Conservation (phyloP, 805 yeast species). For the Lachancea fermentati region DNA sequence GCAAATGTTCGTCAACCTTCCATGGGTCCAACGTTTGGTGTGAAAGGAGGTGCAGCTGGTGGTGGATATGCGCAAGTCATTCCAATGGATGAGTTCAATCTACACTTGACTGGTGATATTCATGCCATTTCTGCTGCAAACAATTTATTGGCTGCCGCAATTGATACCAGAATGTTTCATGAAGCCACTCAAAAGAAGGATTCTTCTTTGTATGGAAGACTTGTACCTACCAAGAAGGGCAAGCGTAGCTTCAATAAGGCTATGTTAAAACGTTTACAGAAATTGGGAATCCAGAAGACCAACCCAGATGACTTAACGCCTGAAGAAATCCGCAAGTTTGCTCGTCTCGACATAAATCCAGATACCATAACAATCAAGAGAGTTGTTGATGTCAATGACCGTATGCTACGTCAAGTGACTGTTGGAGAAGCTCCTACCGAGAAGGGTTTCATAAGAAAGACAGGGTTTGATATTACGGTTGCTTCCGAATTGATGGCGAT, state of each 20-base stretch:
- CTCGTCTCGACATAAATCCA: constrained; percentile 84
- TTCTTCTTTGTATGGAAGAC: constrained; percentile 71
- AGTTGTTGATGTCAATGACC: constrained; percentile 91
- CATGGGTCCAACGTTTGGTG: constrained; percentile 98
- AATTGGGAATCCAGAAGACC: constrained; percentile 75
- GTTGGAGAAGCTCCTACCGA: constrained; percentile 92
- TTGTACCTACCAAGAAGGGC: constrained; percentile 84
- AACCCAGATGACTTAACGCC: constrained; percentile 75
- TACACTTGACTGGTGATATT: constrained; percentile 96
- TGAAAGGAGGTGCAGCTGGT: constrained; percentile 99
- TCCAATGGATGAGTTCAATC: constrained; percentile 98
- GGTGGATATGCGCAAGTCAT: constrained; percentile 98
- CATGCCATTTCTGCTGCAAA: constrained; percentile 95
- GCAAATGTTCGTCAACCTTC: constrained; percentile 98
- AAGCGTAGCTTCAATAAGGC: constrained; percentile 70
- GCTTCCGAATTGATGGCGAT: constrained; percentile 97
- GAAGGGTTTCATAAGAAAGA: constrained; percentile 75
- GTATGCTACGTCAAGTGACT: constrained; percentile 83
- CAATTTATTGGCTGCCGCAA: constrained; percentile 90
- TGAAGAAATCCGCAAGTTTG: constrained; percentile 70
- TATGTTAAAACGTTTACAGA: constrained; percentile 68
- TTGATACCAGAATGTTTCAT: constrained; percentile 95
- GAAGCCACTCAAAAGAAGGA: constrained; percentile 79
- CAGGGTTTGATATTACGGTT: constrained; percentile 95
- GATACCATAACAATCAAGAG: constrained; percentile 86